Evolutionary conservation across 257 asterid genomes (phyloP), one percentile per base, ranked within the genome.

Genomic region (Solanum piurae): DNA sequence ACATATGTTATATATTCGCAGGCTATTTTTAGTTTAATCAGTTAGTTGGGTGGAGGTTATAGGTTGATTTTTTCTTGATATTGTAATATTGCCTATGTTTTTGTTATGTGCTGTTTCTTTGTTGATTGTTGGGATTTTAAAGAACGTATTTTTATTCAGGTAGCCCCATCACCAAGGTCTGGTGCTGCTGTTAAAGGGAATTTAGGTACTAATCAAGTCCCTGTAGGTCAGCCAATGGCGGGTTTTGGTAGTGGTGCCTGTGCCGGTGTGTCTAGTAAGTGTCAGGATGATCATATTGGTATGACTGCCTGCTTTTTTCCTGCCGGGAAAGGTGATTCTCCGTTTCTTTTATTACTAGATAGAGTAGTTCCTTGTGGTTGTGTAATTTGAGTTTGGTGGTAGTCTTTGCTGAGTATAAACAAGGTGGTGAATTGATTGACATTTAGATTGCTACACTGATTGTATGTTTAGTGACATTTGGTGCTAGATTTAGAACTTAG

Each of bases 291-390:
- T 89, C 90, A 84, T 86, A 87, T 76, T 88, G 88, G 73, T 52
- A 55, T 95, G 84, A 91, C 92, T 44, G 94, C 95, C n/a, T 94
- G 98, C 86, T 86, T 92, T 18, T 92, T 94, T 29, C 92, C 92
- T 64, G 21, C 69, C 7, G 27, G 12, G 31, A 49, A 82, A 82
- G 86, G 86, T 82, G 14, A 49, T 49, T 82, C 42, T 29, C 29
- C 21, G 14, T 80, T 80, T 80, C 85, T 46, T 1, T 1, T 46
- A 37, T 55, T 83, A 86, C 84, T 49, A 90, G 89, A 86, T 83
- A 87, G 36, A 94, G 95, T 94, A 86, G 77, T 31, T 42, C 36
- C 55, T 85, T 13, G 72, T 25, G 60, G 58, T 69, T 62, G 37
- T 20, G 60, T 77, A 27, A 25, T 77, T 40, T 77, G 49, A 36